A percentile compares a stretch with the other conserved stretches of the same genome.
phyloP scores from a whole-genome alignment of 139 green algal genomes.

The Chlorella vulgaris region DNA sequence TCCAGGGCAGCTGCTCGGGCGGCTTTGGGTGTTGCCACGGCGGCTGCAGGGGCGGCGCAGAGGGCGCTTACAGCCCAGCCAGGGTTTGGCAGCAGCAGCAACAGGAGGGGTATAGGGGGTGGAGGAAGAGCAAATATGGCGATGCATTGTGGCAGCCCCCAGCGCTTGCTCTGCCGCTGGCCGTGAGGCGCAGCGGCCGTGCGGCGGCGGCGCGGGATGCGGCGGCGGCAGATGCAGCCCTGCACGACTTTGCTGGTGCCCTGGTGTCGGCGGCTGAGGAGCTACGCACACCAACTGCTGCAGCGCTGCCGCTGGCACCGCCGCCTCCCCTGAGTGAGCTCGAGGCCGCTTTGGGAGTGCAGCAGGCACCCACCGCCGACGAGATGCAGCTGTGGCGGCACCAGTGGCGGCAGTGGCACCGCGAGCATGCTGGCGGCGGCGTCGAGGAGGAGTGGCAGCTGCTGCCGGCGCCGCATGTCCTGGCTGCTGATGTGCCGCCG shows the following conservation, averaged over 20 bases:
- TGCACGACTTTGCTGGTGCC: conserved; percentile 21
- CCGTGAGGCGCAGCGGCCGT: conserved; percentile 7
- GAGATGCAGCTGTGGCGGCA: conserved; percentile 26
- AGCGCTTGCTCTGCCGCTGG: background rate
- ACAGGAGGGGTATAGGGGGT: background rate
- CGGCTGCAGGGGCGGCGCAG: background rate
- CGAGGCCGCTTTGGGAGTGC: background rate
- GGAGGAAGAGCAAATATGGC: background rate
- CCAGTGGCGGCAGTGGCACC: conserved; percentile 1
- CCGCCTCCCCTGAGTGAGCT: background rate
- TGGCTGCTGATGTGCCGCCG: no score
- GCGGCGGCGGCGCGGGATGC: conserved; percentile 1
- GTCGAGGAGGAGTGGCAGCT: background rate
- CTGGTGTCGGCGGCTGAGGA: conserved; percentile 6
- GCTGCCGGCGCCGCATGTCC: background rate
- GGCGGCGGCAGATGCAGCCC: background rate
- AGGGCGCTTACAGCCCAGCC: background rate
- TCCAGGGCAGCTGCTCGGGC: background rate
- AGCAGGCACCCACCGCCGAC: background rate
- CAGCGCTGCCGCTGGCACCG: background rate
- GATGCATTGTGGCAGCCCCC: background rate
- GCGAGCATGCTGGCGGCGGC: no score
- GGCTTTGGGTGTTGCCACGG: background rate
- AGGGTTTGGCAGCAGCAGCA: background rate
- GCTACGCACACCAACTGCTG: conserved; percentile 2